Evolutionary conservation across 108 stramenopile genomes (phyloP).

Genomic region (Cyclotella distinguenda): DNA sequence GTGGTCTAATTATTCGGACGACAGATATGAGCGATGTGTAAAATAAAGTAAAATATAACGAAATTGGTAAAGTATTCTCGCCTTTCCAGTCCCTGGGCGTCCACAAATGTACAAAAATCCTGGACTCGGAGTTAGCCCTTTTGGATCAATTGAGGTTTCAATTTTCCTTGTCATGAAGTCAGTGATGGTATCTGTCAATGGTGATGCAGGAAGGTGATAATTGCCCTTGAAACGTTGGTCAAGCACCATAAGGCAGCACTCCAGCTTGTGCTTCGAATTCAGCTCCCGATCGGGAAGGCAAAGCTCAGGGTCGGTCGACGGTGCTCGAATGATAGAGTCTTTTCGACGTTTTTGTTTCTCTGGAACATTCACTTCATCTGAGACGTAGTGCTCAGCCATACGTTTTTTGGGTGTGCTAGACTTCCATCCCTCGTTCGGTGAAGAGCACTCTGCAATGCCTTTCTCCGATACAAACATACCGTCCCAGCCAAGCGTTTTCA

Average conservation of each 20-base stretch:
- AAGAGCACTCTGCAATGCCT: not conserved
- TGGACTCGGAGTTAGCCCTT: conserved; percentile 21
- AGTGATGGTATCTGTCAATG: conserved; percentile 22
- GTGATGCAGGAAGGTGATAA: conserved; percentile 10
- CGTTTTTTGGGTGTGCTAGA: not conserved
- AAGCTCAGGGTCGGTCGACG: not conserved
- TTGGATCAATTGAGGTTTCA: not conserved
- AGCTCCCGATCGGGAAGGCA: conserved; percentile 7
- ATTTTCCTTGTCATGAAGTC: conserved; percentile 31
- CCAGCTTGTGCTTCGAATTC: conserved; percentile 32
- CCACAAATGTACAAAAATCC: conserved; percentile 71
- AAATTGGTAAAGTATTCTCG: conserved; percentile 12
- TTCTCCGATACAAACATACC: not conserved
- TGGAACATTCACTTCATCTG: no score
- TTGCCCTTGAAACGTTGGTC: conserved; percentile 28
- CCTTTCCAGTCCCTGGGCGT: conserved; percentile 75
- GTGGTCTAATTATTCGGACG: no score
- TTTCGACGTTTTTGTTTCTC: no score
- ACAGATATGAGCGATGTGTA: no score
- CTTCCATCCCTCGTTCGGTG: not conserved
- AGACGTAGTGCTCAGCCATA: no score
- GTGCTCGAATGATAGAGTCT: no score
- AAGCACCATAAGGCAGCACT: conserved; percentile 27
- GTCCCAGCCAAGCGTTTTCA: conserved; percentile 22
- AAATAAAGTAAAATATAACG: conserved; percentile 2